Evolutionary conservation across 1,284 basidiomycete genomes (phyloP).

Genomic region (Ganoderma meredithae): DNA sequence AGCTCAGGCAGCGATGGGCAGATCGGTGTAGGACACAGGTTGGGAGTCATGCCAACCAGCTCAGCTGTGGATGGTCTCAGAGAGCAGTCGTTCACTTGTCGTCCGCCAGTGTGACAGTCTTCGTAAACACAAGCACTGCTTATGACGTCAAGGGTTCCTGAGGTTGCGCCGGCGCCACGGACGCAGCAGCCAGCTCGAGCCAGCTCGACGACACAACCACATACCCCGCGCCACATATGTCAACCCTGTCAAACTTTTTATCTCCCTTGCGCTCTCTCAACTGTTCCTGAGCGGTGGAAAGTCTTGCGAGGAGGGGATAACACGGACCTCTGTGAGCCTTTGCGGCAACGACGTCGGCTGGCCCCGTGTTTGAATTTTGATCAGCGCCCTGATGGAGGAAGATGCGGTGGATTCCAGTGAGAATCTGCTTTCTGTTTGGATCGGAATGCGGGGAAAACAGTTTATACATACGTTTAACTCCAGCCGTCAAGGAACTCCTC

Average conservation of each 20-base stretch:
- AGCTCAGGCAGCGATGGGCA: not conserved
- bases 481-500: not conserved
- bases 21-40: not conserved
- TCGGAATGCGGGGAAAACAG: not conserved
- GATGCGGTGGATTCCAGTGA: not conserved
- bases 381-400: no score
- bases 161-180: not conserved
- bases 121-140: not conserved
- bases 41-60: not conserved
- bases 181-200: not conserved
- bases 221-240: not conserved
- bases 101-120: not conserved
- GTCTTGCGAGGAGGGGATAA: not conserved
- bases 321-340: not conserved
- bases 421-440: not conserved
- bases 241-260: not conserved
- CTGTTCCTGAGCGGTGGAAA: not conserved
- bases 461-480: not conserved
- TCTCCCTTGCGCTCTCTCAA: not conserved
- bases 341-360: not conserved
- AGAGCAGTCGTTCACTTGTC: no score
- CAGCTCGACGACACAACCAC: not conserved
- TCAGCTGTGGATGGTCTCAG: not conserved
- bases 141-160: slow-evolving; percentile 4
- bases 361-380: not conserved